Evolutionary conservation across 305 asterid species (phyloP).

Genomic region (Stenogyne calaminthoides): DNA sequence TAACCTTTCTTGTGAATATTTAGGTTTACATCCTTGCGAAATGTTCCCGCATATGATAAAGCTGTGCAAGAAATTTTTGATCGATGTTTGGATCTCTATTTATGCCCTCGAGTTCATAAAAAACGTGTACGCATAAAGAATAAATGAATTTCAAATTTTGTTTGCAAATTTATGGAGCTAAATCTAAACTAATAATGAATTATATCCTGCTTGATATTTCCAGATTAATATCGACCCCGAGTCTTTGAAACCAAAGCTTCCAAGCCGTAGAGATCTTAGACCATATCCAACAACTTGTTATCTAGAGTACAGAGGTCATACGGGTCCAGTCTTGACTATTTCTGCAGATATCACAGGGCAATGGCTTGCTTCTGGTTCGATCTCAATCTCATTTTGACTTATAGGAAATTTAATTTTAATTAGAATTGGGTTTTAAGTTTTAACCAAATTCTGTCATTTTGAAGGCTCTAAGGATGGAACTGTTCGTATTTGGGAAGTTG

Average conservation of each 20-base stretch:
- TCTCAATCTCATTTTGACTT: conserved; percentile 24
- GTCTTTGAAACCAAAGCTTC: conserved; percentile 93
- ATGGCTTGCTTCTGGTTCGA: conserved; percentile 96
- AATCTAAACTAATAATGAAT: neutral
- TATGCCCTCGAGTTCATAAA: conserved; percentile 84
- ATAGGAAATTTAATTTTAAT: neutral
- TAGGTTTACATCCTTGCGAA: conserved; percentile 77
- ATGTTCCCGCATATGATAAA: conserved; percentile 88
- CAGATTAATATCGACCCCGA: conserved; percentile 96
- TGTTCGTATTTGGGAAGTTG: conserved; percentile 96
- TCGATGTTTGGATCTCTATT: conserved; percentile 94
- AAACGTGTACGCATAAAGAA: conserved; percentile 69
- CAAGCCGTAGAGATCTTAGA: conserved; percentile 85
- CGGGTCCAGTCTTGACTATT: conserved; percentile 80
- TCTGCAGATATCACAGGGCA: conserved; percentile 81
- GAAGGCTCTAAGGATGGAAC: conserved; percentile 93
- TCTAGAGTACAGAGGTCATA: conserved; percentile 94
- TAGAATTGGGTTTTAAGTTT: neutral
- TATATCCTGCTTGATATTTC: conserved; percentile 25
- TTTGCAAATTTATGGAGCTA: conserved; percentile 14
- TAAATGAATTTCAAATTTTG: conserved; percentile 4
- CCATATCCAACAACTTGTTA: conserved; percentile 91
- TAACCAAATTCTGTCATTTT: conserved; percentile 21
- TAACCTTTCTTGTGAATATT: conserved; percentile 28
- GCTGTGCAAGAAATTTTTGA: conserved; percentile 79